A percentile compares a stretch with the other conserved stretches of the same genome.
These are phyloP conservation scores for Amylocarpus encephaloides DNA, from an alignment of 2,329 filamentous ascomycete species.

Conservation along the genomic window DNA sequence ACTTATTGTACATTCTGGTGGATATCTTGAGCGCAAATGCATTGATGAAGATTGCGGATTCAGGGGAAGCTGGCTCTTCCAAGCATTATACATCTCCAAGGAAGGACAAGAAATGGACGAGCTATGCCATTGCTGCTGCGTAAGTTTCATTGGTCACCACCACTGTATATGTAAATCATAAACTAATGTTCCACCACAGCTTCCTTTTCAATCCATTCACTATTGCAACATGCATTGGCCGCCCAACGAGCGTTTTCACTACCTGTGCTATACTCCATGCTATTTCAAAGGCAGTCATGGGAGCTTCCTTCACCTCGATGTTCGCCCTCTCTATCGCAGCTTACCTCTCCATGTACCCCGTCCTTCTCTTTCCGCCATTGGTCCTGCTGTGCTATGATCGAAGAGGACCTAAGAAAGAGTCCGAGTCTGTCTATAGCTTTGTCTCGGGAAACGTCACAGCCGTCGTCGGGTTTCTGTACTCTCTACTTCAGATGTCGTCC, in stretches of 20 bases:
- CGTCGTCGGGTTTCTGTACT: constrained; percentile 48
- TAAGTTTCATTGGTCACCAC: constrained; percentile 38
- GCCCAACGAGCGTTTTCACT: constrained; percentile 83
- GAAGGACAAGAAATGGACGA: constrained; percentile 67
- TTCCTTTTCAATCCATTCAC: constrained; percentile 96
- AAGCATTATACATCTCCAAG: constrained; percentile 73
- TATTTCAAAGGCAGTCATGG: constrained; percentile 71
- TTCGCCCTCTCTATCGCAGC: constrained; percentile 80
- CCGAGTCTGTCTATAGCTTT: constrained; percentile 43
- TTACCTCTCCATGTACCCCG: constrained; percentile 87
- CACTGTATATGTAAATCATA: too few species aligned
- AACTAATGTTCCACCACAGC: constrained; percentile 37
- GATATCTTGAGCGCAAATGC: constrained; percentile 80
- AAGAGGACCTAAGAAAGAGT: constrained; percentile 24
- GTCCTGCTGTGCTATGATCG: constrained; percentile 74
- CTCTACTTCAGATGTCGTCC: constrained; percentile 66
- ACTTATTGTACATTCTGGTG: constrained; percentile 71
- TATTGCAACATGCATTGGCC: constrained; percentile 81
- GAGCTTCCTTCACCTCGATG: constrained; percentile 68
- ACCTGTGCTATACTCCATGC: constrained; percentile 82
- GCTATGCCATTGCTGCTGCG: constrained; percentile 71
- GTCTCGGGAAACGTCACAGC: constrained; percentile 45
- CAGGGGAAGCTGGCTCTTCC: constrained; percentile 69
- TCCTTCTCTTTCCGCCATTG: constrained; percentile 78
- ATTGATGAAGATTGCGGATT: constrained; percentile 71